Conservation (phyloP, 495 filamentous ascomycete species). For the Podospora pseudopauciseta region DNA sequence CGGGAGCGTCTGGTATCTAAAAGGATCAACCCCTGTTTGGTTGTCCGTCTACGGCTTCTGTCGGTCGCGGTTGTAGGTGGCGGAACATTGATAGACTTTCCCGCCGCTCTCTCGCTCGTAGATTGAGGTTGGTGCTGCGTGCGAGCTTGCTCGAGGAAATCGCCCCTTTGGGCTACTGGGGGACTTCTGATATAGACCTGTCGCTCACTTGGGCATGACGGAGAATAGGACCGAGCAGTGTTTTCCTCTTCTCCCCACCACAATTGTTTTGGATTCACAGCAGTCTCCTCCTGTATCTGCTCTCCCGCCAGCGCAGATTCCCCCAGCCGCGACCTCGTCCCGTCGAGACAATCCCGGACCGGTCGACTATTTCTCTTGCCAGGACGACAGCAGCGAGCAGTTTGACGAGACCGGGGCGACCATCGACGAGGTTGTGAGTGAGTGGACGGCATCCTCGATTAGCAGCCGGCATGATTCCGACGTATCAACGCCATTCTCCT, state of each 20-base stretch:
- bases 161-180: background rate
- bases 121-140: background rate
- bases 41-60: conserved; percentile 5
- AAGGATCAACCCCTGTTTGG: conserved; percentile 7
- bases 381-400: background rate
- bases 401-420: conserved; percentile 9
- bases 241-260: conserved; percentile 15
- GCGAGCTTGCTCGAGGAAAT: background rate
- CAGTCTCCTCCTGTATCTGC: conserved; percentile 11
- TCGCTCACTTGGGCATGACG: conserved; percentile 21
- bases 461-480: conserved; percentile 27
- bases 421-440: conserved; percentile 5
- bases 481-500: conserved; percentile 5
- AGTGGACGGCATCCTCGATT: conserved; percentile 15
- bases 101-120: background rate
- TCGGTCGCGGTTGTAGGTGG: conserved; percentile 11
- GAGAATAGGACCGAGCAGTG: conserved; percentile 15
- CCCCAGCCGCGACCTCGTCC: conserved; percentile 6
- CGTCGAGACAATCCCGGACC: conserved; percentile 16
- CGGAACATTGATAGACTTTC: background rate
- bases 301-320: conserved; percentile 7
- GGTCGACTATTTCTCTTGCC: conserved; percentile 1
- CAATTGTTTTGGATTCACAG: conserved; percentile 11
- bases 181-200: conserved; percentile 11
- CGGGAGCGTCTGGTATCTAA: background rate